A percentile compares a stretch with the other conserved stretches of the same genome.
These are phyloP conservation scores for Leccinum cinnamomeum DNA, from an alignment of 1,284 basidiomycete genomes.

Conservation along the genomic window DNA sequence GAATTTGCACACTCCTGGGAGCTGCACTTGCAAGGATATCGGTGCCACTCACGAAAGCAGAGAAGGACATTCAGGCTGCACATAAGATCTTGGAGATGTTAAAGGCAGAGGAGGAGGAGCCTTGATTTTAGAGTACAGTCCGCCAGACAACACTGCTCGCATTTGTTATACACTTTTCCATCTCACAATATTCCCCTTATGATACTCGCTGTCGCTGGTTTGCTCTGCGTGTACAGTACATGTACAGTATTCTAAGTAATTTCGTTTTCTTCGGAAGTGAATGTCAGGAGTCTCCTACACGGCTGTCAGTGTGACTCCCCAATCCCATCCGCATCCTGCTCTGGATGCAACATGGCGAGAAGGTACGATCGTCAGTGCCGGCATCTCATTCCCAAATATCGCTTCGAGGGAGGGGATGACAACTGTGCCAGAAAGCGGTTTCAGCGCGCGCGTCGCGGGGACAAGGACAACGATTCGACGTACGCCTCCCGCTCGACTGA, in stretches of 20 bases:
- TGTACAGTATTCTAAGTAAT: not conserved
- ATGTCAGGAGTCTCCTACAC: constrained; percentile 10
- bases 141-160: constrained; percentile 12
- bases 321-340: constrained; percentile 52
- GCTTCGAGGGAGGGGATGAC: constrained; percentile 19
- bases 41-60: constrained; percentile 85
- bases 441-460: constrained; percentile 1
- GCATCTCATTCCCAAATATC: constrained; percentile 25
- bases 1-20: constrained; percentile 74
- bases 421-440: constrained; percentile 8
- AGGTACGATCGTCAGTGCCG: constrained; percentile 57
- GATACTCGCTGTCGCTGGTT: constrained; percentile 4
- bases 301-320: constrained; percentile 47
- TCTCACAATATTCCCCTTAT: constrained; percentile 1
- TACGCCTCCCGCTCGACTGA: constrained; percentile 15
- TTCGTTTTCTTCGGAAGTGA: not conserved
- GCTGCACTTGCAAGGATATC: constrained; percentile 68
- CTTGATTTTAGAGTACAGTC: constrained; percentile 34
- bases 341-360: constrained; percentile 48
- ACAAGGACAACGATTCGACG: constrained; percentile 9
- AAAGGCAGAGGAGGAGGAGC: constrained; percentile 49
- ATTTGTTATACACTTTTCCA: constrained; percentile 6
- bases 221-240: constrained; percentile 9
- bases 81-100: constrained; percentile 77
- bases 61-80: constrained; percentile 81